Evolutionary conservation across 495 filamentous ascomycete genomes (phyloP).

Genomic region (Haplographium delicatum): DNA sequence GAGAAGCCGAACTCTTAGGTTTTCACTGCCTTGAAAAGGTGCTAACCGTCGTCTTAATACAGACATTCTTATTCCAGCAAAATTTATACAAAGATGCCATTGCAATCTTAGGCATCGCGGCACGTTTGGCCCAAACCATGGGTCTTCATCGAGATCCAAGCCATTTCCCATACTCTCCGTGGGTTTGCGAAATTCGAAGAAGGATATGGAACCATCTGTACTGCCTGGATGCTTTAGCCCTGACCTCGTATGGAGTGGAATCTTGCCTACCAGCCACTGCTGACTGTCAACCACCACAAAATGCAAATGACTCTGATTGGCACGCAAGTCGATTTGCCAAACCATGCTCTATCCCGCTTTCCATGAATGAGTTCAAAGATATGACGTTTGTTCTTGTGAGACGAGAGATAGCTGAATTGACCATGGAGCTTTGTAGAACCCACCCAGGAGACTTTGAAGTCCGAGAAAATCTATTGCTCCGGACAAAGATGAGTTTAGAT

Average conservation of each 20-base stretch:
- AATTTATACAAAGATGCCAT: slow-evolving; percentile 15
- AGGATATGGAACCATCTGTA: slow-evolving; percentile 22
- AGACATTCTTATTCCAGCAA: slow-evolving; percentile 21
- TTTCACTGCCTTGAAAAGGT: not conserved
- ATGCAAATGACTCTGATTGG: slow-evolving; percentile 21
- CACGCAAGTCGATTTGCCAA: slow-evolving; percentile 16
- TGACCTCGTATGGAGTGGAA: slow-evolving; percentile 17
- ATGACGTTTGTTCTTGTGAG: slow-evolving; percentile 17
- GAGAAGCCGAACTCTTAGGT: no score
- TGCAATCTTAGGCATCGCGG: slow-evolving; percentile 12
- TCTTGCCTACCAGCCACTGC: slow-evolving; percentile 15
- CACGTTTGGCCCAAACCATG: slow-evolving; percentile 21
- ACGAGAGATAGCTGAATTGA: slow-evolving; percentile 3
- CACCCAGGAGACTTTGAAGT: slow-evolving; percentile 1
- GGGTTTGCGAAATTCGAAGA: slow-evolving; percentile 24
- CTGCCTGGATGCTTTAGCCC: slow-evolving; percentile 12
- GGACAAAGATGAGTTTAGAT: not conserved
- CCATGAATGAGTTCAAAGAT: slow-evolving; percentile 13
- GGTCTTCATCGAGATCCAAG: slow-evolving; percentile 25
- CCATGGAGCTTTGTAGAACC: not conserved
- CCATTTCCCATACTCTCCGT: slow-evolving; percentile 25
- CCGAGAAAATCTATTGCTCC: not conserved
- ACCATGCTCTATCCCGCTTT: slow-evolving; percentile 13
- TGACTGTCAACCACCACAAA: slow-evolving; percentile 13
- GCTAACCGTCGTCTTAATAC: not conserved